Percentiles rank a stretch among this genome's conserved stretches.
Evolutionary conservation across 345 rosid genomes (phyloP).

Genomic region (Eucalyptus erythrocorys): DNA sequence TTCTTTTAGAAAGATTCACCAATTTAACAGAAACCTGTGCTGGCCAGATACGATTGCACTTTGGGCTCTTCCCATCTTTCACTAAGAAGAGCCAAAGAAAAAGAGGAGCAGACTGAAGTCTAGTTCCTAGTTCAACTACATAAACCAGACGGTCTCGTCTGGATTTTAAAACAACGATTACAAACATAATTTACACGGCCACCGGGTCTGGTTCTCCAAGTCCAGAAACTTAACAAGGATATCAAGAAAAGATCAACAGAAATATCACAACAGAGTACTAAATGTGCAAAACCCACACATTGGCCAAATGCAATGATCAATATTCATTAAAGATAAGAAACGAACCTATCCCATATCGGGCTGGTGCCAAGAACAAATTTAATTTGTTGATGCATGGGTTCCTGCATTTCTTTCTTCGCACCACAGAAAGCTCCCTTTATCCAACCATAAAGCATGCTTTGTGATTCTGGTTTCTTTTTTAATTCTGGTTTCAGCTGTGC

Average conservation of each 20-base stretch:
- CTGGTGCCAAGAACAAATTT: constrained; percentile 60
- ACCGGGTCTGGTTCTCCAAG: neutral
- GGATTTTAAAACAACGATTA: neutral
- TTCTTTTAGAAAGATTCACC: neutral
- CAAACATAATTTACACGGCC: neutral
- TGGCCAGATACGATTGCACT: neutral
- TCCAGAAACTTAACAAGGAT: neutral
- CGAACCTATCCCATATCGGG: constrained; percentile 95
- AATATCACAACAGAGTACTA: neutral
- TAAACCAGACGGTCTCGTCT: neutral
- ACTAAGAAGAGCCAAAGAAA: neutral
- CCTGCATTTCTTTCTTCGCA: constrained; percentile 78
- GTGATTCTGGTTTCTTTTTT: neutral
- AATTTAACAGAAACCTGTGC: neutral
- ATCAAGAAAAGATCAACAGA: neutral
- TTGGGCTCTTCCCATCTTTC: neutral
- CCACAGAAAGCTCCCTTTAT: constrained; percentile 20
- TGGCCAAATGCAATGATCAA: neutral
- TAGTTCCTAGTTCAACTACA: neutral
- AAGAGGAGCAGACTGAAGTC: neutral
- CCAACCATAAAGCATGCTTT: neutral
- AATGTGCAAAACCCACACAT: neutral
- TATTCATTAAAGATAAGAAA: neutral
- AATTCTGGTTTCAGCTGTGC: neutral
- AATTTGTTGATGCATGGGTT: constrained; percentile 59